Base-by-base conservation (phyloP, 345 rosid genomes). In the Cardamine chenopodiifolia region DNA sequence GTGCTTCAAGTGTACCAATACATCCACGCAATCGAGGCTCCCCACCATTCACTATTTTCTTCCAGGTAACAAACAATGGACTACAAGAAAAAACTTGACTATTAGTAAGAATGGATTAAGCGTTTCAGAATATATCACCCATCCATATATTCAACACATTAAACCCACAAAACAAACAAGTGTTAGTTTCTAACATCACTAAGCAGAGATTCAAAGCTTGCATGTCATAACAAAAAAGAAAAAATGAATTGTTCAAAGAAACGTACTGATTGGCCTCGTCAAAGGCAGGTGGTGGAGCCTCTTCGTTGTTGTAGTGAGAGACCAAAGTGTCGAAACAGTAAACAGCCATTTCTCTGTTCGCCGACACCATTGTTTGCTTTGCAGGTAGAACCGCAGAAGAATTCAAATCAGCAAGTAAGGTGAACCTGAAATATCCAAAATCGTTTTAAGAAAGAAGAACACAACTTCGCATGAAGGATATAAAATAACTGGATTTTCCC, bases 11-110 rank as follows among this genome's bases (percentile, higher is more conserved):
- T 15, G 96, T 90, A 73, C 99, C 99, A 32, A 95, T 95, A 83
- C 99, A 95, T 70, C 99, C 99, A 76, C 99, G 98, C 81, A 95
- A 74, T 23, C 88, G 90, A 87, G 98, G 98, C 86, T 92, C 98
- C 10, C 88, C 85, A 68, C 96, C 96, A 79, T 87, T 89, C 78
- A 86, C 89, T 22, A 83, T 83, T 74, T 90, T 90, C 90, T 92
- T 92, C 99, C 99, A 95, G 13, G 98, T 95, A 47, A 95, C 99
- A 80, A 95, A 95, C 84, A 95, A 81, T 59, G 98, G 99, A 82
- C 99, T 95, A 82, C 72, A 77, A 65, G 20, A 20, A 6, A 60
- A 62, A 75, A 49, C 0, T 17, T n/a, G 44, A 23, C 9, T 6
- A 48, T 20, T 1, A 70, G 44, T 67, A 47, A 65, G 1, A 32